Evolutionary conservation across 768 basidiomycete species (phyloP).

Genomic region (Leucosporidium yakuticum): DNA sequence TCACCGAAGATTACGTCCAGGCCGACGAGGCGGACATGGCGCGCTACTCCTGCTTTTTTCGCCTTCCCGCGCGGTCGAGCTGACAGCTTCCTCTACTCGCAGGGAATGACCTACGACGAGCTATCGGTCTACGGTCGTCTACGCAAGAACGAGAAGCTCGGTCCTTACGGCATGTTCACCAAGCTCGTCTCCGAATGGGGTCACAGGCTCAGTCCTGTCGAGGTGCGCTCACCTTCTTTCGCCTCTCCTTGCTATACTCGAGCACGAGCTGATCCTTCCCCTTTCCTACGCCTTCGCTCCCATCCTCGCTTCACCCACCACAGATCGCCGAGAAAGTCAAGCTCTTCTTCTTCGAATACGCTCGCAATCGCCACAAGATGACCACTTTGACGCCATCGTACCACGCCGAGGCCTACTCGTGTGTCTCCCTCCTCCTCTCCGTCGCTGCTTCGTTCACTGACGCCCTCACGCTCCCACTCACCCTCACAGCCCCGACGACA

Average conservation of each 20-base stretch:
- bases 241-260: background rate
- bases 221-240: slow-evolving; percentile 51
- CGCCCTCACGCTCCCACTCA: slow-evolving; percentile 70
- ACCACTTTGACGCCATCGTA: slow-evolving; percentile 89
- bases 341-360: slow-evolving; percentile 92
- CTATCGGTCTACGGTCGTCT: slow-evolving; percentile 86
- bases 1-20: slow-evolving; percentile 88
- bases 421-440: background rate
- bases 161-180: slow-evolving; percentile 95
- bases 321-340: slow-evolving; percentile 98
- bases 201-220: slow-evolving; percentile 66
- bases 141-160: slow-evolving; percentile 93
- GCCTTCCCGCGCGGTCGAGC: background rate
- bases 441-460: slow-evolving; percentile 20
- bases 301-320: too few relatives aligned
- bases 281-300: background rate
- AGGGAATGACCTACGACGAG: slow-evolving; percentile 94
- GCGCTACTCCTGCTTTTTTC: slow-evolving; percentile 19
- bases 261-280: background rate
- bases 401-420: slow-evolving; percentile 60
- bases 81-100: slow-evolving; percentile 39
- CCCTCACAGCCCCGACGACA: slow-evolving; percentile 64
- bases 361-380: slow-evolving; percentile 94
- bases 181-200: slow-evolving; percentile 95
- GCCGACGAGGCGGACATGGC: slow-evolving; percentile 68